phyloP scores from a whole-genome alignment of 768 basidiomycete species.

The Tylopilus plumbeoviolaceoides region DNA sequence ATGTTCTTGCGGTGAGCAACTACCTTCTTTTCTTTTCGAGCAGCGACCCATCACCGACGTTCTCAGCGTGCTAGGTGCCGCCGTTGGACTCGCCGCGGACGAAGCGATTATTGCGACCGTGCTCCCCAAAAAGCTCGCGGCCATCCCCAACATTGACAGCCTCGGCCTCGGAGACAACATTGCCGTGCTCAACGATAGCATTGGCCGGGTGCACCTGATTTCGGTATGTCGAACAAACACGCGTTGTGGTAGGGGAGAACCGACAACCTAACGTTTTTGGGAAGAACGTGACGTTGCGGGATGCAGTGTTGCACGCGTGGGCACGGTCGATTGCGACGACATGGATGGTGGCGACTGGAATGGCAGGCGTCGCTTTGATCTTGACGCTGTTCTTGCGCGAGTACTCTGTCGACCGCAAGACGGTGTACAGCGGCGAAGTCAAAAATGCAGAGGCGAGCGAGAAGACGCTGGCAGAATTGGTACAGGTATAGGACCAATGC shows the following conservation, averaged over 20 bases:
- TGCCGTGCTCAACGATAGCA: conserved; percentile 42
- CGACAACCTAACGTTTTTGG: background rate
- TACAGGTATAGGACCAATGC: background rate
- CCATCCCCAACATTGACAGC: conserved; percentile 29
- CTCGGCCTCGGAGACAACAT: conserved; percentile 34
- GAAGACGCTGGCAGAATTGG: background rate
- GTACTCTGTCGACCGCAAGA: conserved; percentile 52
- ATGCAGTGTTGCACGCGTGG: conserved; percentile 57
- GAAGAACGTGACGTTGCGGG: conserved; percentile 48
- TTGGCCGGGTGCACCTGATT: conserved; percentile 37
- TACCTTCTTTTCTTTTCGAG: background rate
- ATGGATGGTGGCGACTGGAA: conserved; percentile 62
- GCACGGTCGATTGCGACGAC: conserved; percentile 59
- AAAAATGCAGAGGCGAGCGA: conserved; percentile 8
- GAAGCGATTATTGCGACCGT: conserved; percentile 66
- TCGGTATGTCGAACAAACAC: conserved; percentile 2
- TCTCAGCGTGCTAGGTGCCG: conserved; percentile 61
- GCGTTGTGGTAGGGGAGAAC: background rate
- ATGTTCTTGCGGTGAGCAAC: conserved; percentile 42
- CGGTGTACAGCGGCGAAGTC: conserved; percentile 36
- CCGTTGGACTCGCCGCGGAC: conserved; percentile 69
- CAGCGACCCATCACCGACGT: background rate
- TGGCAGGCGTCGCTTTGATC: conserved; percentile 51
- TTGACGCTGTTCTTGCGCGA: conserved; percentile 44
- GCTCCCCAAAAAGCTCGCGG: conserved; percentile 31